Evolutionary conservation across 2,329 filamentous ascomycete species (phyloP).

Genomic region (Fusarium verticillioides): DNA sequence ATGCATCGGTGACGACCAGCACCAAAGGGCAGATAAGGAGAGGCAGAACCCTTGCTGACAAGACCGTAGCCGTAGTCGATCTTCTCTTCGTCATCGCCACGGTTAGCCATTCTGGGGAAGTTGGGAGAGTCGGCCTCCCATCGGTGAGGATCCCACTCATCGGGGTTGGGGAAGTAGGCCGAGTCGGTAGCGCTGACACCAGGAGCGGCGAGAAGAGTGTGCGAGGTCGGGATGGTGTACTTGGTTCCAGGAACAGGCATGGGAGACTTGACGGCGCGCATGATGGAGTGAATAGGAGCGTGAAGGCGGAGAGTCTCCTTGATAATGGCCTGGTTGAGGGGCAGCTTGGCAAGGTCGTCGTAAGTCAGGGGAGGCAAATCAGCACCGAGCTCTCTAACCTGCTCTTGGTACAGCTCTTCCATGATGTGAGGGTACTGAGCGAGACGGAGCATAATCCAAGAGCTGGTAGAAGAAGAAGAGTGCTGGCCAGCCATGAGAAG

Average conservation of each 20-base stretch:
- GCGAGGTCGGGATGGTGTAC: constrained; percentile 82
- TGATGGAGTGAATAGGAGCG: constrained; percentile 93
- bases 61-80: constrained; percentile 95
- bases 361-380: constrained; percentile 80
- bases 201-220: constrained; percentile 85
- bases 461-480: constrained; percentile 83
- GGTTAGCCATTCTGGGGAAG: constrained; percentile 57
- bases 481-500: constrained; percentile 93
- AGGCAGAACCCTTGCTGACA: constrained; percentile 88
- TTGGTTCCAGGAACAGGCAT: constrained; percentile 86
- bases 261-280: constrained; percentile 90
- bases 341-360: constrained; percentile 81
- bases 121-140: constrained; percentile 78
- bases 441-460: constrained; percentile 87
- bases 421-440: constrained; percentile 80
- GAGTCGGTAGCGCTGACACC: constrained; percentile 80
- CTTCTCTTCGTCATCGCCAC: constrained; percentile 75
- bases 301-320: constrained; percentile 93
- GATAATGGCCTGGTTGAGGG: constrained; percentile 85
- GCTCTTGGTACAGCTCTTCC: constrained; percentile 86
- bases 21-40: constrained; percentile 93
- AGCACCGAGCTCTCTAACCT: constrained; percentile 76
- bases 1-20: constrained; percentile 94
- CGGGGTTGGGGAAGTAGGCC: constrained; percentile 83
- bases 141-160: constrained; percentile 88